These are phyloP conservation scores for Naganishia sp. DNA, from an alignment of 1,284 basidiomycete genomes.

Conservation along the genomic window DNA sequence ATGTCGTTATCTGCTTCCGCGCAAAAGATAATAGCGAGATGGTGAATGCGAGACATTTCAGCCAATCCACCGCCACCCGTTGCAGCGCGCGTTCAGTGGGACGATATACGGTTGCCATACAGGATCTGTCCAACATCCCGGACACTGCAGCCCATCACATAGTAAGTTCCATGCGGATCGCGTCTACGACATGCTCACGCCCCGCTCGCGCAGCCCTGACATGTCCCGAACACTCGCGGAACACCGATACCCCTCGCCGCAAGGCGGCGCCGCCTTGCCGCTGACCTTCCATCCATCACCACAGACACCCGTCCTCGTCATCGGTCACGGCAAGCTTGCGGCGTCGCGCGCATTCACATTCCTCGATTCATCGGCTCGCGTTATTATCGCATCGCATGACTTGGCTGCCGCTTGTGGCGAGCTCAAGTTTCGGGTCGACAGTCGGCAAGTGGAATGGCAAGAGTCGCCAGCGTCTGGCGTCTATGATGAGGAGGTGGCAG, in stretches of 20 bases:
- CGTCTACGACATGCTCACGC: no score
- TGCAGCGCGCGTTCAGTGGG: background rate
- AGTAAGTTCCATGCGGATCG: no score
- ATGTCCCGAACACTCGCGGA: conserved; percentile 5
- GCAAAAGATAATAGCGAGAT: conserved; percentile 8
- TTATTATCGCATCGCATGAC: conserved; percentile 63
- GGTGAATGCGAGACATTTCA: conserved; percentile 22
- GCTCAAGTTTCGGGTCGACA: conserved; percentile 63
- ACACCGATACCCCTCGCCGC: conserved; percentile 45
- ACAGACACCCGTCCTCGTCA: conserved; percentile 62
- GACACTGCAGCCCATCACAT: background rate
- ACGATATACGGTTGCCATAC: background rate
- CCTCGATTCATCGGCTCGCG: conserved; percentile 75
- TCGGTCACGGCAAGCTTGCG: conserved; percentile 75
- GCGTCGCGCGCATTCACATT: conserved; percentile 77
- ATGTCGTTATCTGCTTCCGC: conserved; percentile 30
- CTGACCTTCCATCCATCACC: conserved; percentile 67
- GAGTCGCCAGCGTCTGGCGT: conserved; percentile 52
- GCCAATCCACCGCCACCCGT: conserved; percentile 20
- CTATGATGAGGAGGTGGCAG: conserved; percentile 28
- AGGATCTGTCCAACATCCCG: background rate
- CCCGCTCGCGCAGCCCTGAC: background rate
- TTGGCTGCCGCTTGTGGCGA: conserved; percentile 65
- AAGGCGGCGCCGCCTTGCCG: conserved; percentile 69
- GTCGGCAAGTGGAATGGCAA: conserved; percentile 60